A percentile compares a stretch with the other conserved stretches of the same genome.
Conservation (phyloP, 1,139 yeast species). For the Protomyces macrosporus region DNA sequence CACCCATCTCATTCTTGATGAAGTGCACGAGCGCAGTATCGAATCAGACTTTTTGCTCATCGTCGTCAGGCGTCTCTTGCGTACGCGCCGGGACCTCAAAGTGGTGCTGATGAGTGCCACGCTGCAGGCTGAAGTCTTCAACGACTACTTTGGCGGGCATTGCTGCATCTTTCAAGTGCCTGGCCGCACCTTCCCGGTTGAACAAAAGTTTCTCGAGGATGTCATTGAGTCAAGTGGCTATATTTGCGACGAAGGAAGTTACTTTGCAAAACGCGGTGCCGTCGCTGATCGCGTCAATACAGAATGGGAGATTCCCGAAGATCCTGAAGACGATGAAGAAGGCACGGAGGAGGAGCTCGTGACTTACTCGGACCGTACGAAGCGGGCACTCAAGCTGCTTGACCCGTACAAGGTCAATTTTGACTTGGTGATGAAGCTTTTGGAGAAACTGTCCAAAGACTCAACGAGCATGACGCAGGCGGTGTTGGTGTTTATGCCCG, state of each 20-base stretch:
- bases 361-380: conserved; percentile 11
- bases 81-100: conserved; percentile 44
- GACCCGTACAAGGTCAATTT: conserved; percentile 27
- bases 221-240: conserved; percentile 24
- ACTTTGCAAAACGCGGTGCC: conserved; percentile 12
- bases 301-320: conserved; percentile 13
- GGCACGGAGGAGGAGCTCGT: conserved; percentile 4
- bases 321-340: conserved; percentile 17
- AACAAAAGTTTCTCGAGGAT: conserved; percentile 50
- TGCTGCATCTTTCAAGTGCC: conserved; percentile 62
- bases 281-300: background rate
- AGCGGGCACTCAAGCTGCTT: conserved; percentile 9
- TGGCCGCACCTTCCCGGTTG: conserved; percentile 76
- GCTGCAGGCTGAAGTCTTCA: conserved; percentile 56
- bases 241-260: conserved; percentile 16
- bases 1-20: conserved; percentile 66
- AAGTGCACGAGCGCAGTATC: conserved; percentile 79
- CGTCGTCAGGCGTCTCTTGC: conserved; percentile 51
- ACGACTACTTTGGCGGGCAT: conserved; percentile 48
- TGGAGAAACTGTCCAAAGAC: conserved; percentile 13
- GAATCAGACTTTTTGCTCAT: conserved; percentile 72
- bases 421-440: conserved; percentile 26
- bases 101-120: conserved; percentile 80
- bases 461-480: conserved; percentile 44
- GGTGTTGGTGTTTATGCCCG: conserved; percentile 69